These are phyloP conservation scores for Gnaphalium uliginosum DNA, from an alignment of 129 eudicot genomes.

Conservation along the genomic window DNA sequence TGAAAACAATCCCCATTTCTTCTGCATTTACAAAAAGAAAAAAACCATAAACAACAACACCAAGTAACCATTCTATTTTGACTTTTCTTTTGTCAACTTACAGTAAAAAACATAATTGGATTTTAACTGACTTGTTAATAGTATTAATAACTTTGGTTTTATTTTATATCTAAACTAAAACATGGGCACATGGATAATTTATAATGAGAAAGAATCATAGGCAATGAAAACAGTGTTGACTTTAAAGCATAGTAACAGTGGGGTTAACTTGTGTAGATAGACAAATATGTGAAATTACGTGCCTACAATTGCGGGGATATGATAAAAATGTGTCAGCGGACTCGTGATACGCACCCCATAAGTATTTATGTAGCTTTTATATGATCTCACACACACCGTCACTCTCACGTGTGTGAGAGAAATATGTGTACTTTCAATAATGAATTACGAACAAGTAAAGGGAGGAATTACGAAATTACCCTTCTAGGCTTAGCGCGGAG, in stretches of 20 bases:
- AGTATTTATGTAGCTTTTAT: conserved; percentile 8
- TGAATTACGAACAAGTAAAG: neutral
- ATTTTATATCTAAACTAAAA: neutral
- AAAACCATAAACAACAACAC: conserved; percentile 18
- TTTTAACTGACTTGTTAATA: neutral
- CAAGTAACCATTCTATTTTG: conserved; percentile 26
- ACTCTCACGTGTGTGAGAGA: conserved; percentile 17
- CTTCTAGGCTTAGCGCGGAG: conserved; percentile 63
- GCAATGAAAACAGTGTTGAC: conserved; percentile 31
- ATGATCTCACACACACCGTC: conserved; percentile 17
- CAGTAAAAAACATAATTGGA: neutral
- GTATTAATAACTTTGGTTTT: neutral
- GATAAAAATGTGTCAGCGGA: conserved; percentile 37
- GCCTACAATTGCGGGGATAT: conserved; percentile 33
- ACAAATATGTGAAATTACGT: conserved; percentile 34
- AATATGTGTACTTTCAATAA: too few relatives aligned
- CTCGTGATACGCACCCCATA: conserved; percentile 31
- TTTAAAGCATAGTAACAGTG: neutral
- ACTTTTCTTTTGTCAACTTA: conserved; percentile 18
- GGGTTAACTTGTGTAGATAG: conserved; percentile 12
- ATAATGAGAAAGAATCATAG: neutral
- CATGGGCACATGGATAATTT: neutral
- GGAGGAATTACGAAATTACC: conserved; percentile 34
- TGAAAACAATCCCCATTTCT: conserved; percentile 70
- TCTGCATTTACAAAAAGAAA: conserved; percentile 44